phyloP scores from a whole-genome alignment of 2,329 filamentous ascomycete genomes.

The Colletotrichum simmondsii region DNA sequence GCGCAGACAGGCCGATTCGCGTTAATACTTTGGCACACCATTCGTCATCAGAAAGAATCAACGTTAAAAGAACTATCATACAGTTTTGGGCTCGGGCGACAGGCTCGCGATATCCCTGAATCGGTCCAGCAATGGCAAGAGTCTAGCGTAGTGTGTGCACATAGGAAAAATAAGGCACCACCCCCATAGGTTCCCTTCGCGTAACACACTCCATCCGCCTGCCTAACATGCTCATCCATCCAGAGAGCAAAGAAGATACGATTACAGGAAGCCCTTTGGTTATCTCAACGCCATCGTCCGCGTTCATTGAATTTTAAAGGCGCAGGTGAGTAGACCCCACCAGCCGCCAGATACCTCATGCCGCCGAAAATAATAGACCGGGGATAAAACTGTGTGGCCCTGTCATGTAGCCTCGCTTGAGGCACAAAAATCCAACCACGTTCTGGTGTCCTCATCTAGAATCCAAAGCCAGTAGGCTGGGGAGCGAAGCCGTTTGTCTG shows the following conservation, averaged over 20 bases:
- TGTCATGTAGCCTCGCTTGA: not conserved
- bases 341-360: conserved; percentile 6
- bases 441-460: conserved; percentile 49
- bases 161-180: conserved; percentile 24
- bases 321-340: not conserved
- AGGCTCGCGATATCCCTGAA: conserved; percentile 23
- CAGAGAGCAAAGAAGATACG: conserved; percentile 36
- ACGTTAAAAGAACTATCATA: conserved; percentile 32
- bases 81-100: conserved; percentile 26
- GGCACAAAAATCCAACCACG: conserved; percentile 20
- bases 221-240: conserved; percentile 28
- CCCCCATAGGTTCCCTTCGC: conserved; percentile 18
- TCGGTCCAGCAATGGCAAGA: conserved; percentile 19
- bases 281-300: conserved; percentile 35
- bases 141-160: conserved; percentile 29
- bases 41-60: conserved; percentile 20
- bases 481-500: conserved; percentile 91
- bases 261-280: conserved; percentile 35
- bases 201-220: conserved; percentile 26
- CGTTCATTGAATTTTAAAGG: conserved; percentile 21
- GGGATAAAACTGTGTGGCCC: conserved; percentile 7
- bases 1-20: not conserved
- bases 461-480: conserved; percentile 84
- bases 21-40: not conserved
- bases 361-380: not conserved